phyloP scores from a whole-genome alignment of 2,329 filamentous ascomycete species.

The Colletotrichum cereale region DNA sequence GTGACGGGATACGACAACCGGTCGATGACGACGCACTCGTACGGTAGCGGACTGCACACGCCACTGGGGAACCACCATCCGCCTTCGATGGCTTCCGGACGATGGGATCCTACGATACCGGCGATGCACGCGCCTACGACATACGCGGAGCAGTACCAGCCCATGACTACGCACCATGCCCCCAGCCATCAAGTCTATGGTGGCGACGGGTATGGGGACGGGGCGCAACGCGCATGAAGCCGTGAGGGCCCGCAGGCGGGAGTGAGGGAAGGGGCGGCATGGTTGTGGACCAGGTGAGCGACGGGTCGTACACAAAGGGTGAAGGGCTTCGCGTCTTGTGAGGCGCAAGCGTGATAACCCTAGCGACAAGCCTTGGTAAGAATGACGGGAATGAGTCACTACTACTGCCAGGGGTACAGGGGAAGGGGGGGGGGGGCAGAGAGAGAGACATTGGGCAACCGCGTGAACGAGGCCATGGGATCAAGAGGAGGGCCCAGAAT shows the following conservation, averaged over 20 bases:
- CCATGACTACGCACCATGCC: constrained; percentile 52
- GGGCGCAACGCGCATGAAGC: constrained; percentile 56
- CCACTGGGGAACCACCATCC: constrained; percentile 48
- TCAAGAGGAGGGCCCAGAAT: constrained; percentile 21
- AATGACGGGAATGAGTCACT: constrained; percentile 32
- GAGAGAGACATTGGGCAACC: constrained; percentile 7
- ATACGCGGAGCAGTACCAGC: constrained; percentile 55
- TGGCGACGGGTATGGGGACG: constrained; percentile 56
- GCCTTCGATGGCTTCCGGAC: constrained; percentile 33
- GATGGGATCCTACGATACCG: constrained; percentile 55
- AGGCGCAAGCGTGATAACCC: constrained; percentile 29
- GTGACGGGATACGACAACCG: constrained; percentile 56
- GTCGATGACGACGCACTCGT: constrained; percentile 49
- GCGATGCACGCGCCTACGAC: constrained; percentile 47
- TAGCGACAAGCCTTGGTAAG: not conserved
- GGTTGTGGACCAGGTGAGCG: constrained; percentile 18
- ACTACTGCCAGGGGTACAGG: not conserved
- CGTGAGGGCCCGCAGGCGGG: constrained; percentile 17
- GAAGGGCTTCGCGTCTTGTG: constrained; percentile 32
- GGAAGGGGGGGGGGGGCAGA: not conserved
- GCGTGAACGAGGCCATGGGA: constrained; percentile 33
- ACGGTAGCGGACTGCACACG: constrained; percentile 56
- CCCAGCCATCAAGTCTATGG: constrained; percentile 57
- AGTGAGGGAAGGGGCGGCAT: constrained; percentile 18
- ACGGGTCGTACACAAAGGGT: not conserved